Conservation (phyloP, 306 rosid genomes). For the Hippophae gyantsensis region DNA sequence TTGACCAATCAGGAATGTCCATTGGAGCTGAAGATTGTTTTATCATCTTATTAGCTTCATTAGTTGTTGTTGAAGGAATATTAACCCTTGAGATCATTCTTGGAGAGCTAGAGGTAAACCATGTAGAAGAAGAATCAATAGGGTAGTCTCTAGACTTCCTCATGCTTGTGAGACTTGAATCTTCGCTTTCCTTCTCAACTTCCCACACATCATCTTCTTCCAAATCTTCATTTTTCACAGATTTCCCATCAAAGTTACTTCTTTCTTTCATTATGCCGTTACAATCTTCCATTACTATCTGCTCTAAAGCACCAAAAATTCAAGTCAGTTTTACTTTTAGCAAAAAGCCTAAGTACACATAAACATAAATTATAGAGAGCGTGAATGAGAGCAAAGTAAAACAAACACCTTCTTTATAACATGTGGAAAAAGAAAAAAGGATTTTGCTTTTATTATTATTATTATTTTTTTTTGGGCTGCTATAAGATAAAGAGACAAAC, state of each 20-base stretch:
- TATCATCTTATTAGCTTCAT: constrained; percentile 18
- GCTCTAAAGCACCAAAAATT: constrained; percentile 16
- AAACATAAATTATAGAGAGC: not conserved
- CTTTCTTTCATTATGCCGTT: constrained; percentile 21
- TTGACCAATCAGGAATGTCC: constrained; percentile 83
- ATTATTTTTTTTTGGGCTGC: too few species aligned
- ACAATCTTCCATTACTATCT: constrained; percentile 49
- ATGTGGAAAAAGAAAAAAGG: constrained; percentile 19
- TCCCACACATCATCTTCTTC: constrained; percentile 62
- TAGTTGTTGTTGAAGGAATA: constrained; percentile 9
- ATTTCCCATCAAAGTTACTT: constrained; percentile 24
- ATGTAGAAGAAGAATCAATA: constrained; percentile 44
- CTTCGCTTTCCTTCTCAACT: constrained; percentile 22
- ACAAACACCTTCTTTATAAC: constrained; percentile 20
- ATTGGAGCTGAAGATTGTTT: constrained; percentile 67
- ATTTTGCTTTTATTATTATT: not conserved
- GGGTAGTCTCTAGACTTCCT: constrained; percentile 19
- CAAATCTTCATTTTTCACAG: constrained; percentile 37
- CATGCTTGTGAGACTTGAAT: constrained; percentile 15
- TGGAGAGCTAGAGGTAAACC: constrained; percentile 29
- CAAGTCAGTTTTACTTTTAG: not conserved
- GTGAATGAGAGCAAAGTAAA: constrained; percentile 2
- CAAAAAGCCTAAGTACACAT: constrained; percentile 1
- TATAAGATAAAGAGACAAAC: constrained; percentile 20
- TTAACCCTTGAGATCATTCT: constrained; percentile 45